Evolutionary conservation across 331 rosid species (phyloP), one percentile per base, ranked within the genome.

Genomic region (Cydonia oblonga): DNA sequence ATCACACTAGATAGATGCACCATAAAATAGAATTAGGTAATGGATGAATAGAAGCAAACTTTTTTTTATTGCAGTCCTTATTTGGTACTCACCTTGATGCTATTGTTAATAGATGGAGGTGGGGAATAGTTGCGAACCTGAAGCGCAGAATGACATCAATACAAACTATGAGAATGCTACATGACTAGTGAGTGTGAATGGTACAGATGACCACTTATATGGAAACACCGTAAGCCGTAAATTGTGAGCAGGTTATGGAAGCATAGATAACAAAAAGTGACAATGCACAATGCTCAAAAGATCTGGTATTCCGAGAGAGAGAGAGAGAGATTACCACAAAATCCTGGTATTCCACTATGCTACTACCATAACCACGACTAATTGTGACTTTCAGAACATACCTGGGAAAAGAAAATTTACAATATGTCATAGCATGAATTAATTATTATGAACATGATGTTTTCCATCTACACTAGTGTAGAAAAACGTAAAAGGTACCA

Each of bases 61-160:
- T 22, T 58, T 58, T 25, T 58, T 60, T 24, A 3, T 60, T 26
- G 65, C 38, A 22, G 24, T 44, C n/a, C 44, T 61, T 2, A 29
- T 64, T 19, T 13, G 40, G 66, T 44, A 72, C 92, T 88, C 76
- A 92, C 97, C 95, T 92, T 92, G 86, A 92, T 92, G 81, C 97
- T 90, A 76, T 88, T 92, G 89, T 92, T 92, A 60, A 92, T 90
- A 63, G 88, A 69, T 49, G 97, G 97, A 84, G 74, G 69, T 49
- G 92, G 95, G 66, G 95, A 63, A 83, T 86, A 92, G 87, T 92
- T 92, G 79, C 86, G 96, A 80, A 92, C 97, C 97, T 92, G 84
- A 62, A 53, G 62, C 82, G 77, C 46, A 58, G 77, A 52, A 42
- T 68, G 25, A 76, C 38, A 75, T 24, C 25, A 20, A 69, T 10